Evolutionary conservation across 2,329 filamentous ascomycete species (phyloP).

Genomic region (Rosellinia necatrix): DNA sequence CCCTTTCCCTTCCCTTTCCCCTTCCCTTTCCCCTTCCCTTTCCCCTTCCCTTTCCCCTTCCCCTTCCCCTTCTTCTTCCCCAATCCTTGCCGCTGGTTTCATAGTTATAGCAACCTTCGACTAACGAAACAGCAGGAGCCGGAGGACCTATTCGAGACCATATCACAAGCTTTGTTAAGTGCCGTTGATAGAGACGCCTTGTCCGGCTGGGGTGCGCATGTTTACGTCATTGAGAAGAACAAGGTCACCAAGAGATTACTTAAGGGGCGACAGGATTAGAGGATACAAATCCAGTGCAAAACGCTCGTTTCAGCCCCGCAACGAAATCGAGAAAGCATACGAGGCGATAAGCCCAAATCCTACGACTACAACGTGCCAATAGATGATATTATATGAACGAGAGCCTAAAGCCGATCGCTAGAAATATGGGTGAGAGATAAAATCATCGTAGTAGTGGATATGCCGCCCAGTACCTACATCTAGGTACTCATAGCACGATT

Average conservation of each 20-base stretch:
- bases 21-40: no score
- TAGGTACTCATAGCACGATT: constrained; percentile 12
- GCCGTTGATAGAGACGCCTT: constrained; percentile 96
- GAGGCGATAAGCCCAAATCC: not conserved
- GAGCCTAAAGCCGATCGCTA: constrained; percentile 13
- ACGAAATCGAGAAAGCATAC: not conserved
- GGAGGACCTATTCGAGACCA: constrained; percentile 96
- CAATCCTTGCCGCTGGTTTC: not conserved
- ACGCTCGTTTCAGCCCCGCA: not conserved
- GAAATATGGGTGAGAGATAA: constrained; percentile 19
- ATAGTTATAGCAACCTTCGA: not conserved
- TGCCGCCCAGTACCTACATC: constrained; percentile 34
- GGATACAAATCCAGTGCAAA: constrained; percentile 1
- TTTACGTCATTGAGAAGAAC: constrained; percentile 99
- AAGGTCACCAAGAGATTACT: constrained; percentile 99
- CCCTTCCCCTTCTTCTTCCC: not conserved
- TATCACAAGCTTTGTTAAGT: constrained; percentile 93
- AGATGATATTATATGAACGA: constrained; percentile 3
- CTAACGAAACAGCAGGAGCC: constrained; percentile 62
- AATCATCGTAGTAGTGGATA: constrained; percentile 21
- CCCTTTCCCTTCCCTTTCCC: no score
- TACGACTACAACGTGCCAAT: constrained; percentile 8
- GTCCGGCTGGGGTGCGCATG: constrained; percentile 96
- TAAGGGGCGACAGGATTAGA: constrained; percentile 93
- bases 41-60: no score